Conservation (phyloP, 345 rosid genomes). For the Ceriops zippeliana region DNA sequence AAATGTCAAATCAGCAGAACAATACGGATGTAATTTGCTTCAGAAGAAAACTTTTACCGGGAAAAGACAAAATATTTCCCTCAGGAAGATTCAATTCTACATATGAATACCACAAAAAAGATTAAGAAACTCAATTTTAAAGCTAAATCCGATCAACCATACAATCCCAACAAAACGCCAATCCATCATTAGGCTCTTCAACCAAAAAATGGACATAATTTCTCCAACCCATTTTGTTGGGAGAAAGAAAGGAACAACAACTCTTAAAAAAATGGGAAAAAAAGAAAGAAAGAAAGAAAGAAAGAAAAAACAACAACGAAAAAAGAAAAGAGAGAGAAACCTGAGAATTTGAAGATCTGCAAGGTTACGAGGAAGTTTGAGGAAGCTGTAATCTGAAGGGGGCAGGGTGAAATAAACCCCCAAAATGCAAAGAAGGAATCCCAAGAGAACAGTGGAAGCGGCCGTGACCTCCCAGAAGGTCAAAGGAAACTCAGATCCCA, state of each 20-base stretch:
- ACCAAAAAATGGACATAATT: not conserved
- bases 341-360: conserved; percentile 90
- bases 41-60: not conserved
- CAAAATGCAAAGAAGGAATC: conserved; percentile 46
- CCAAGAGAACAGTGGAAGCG: conserved; percentile 59
- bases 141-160: not conserved
- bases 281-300: conserved; percentile 9
- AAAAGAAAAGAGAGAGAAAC: conserved; percentile 21
- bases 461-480: conserved; percentile 64
- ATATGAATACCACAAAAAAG: not conserved
- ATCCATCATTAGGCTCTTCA: not conserved
- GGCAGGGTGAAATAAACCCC: conserved; percentile 89
- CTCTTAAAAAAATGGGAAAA: conserved; percentile 1
- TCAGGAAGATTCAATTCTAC: not conserved
- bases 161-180: not conserved
- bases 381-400: conserved; percentile 90
- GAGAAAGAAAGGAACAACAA: not conserved
- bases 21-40: not conserved
- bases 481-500: conserved; percentile 39
- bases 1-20: not conserved
- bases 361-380: conserved; percentile 83
- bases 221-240: not conserved
- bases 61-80: not conserved
- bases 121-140: not conserved
- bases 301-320: too few relatives aligned